Percentiles rank a stretch among this genome's conserved stretches.
Evolutionary conservation across 1,284 basidiomycete genomes (phyloP).

Genomic region (Melanopsichium pennsylvanicum): DNA sequence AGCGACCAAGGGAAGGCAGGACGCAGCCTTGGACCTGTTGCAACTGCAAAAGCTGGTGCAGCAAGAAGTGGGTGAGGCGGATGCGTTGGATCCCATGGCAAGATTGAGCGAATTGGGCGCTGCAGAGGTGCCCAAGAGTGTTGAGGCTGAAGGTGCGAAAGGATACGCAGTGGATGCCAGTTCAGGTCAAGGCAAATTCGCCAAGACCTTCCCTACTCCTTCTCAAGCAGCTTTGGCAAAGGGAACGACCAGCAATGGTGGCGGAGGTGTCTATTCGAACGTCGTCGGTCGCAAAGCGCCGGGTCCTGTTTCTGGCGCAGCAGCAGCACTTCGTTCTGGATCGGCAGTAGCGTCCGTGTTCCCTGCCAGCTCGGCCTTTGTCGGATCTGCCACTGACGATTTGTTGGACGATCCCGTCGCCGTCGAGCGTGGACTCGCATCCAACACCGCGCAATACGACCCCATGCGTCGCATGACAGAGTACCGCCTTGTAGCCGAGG

Average conservation of each 20-base stretch:
- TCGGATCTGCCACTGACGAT: conserved; percentile 3
- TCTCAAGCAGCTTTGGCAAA: conserved; percentile 25
- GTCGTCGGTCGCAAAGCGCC: conserved; percentile 28
- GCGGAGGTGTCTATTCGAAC: conserved; percentile 22
- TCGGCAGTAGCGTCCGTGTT: conserved; percentile 39
- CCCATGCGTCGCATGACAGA: conserved; percentile 42
- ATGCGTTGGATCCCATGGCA: conserved; percentile 56
- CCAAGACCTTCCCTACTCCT: conserved; percentile 24
- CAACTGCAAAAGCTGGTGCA: conserved; percentile 49
- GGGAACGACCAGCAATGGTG: neutral
- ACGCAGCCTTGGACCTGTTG: conserved; percentile 59
- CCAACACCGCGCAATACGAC: conserved; percentile 29
- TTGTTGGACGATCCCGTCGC: conserved; percentile 22
- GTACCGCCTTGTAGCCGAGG: conserved; percentile 45
- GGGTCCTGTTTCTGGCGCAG: conserved; percentile 19
- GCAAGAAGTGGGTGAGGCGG: conserved; percentile 38
- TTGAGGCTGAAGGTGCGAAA: conserved; percentile 12
- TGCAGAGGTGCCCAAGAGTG: conserved; percentile 24
- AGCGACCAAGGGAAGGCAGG: conserved; percentile 57
- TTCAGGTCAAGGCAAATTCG: conserved; percentile 18
- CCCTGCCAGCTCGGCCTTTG: conserved; percentile 44
- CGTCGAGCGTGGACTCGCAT: conserved; percentile 20
- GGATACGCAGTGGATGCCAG: conserved; percentile 25
- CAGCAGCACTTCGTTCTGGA: conserved; percentile 32
- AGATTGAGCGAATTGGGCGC: conserved; percentile 18